Percentiles rank a stretch among this genome's conserved stretches.
These are phyloP conservation scores for Stereocaulon alpinum DNA, from an alignment of 495 filamentous ascomycete species.

Conservation along the genomic window DNA sequence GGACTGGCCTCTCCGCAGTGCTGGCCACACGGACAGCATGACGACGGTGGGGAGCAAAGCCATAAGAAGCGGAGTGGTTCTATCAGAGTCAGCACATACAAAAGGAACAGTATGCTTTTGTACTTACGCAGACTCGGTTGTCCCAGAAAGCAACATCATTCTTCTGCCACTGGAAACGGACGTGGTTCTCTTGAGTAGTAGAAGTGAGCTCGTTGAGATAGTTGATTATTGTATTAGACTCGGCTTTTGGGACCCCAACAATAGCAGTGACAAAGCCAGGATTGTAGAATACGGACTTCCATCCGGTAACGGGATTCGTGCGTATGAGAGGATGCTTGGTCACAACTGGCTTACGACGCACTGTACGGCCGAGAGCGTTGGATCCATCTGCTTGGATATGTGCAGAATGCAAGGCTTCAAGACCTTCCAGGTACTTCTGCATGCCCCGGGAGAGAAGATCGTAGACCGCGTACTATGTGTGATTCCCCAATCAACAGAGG, in stretches of 20 bases:
- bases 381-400: constrained; percentile 61
- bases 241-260: constrained; percentile 57
- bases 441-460: constrained; percentile 56
- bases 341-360: constrained; percentile 55
- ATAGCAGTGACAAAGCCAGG: constrained; percentile 73
- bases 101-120: not conserved
- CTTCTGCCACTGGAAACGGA: constrained; percentile 60
- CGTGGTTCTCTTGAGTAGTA: constrained; percentile 56
- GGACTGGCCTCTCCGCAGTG: constrained; percentile 46
- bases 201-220: constrained; percentile 56
- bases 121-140: constrained; percentile 51
- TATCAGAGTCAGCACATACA: constrained; percentile 19
- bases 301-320: constrained; percentile 64
- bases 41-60: constrained; percentile 51
- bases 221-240: constrained; percentile 54
- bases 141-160: constrained; percentile 69
- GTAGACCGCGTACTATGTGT: constrained; percentile 50
- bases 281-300: constrained; percentile 73
- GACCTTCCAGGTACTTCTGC: constrained; percentile 58
- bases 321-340: constrained; percentile 63
- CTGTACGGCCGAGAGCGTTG: constrained; percentile 46
- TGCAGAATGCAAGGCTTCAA: constrained; percentile 62
- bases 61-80: constrained; percentile 53
- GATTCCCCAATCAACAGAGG: too few relatives aligned
- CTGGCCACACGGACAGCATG: constrained; percentile 52